Evolutionary conservation across 768 basidiomycete genomes (phyloP).

Genomic region (Lepiota brunneoincarnata): DNA sequence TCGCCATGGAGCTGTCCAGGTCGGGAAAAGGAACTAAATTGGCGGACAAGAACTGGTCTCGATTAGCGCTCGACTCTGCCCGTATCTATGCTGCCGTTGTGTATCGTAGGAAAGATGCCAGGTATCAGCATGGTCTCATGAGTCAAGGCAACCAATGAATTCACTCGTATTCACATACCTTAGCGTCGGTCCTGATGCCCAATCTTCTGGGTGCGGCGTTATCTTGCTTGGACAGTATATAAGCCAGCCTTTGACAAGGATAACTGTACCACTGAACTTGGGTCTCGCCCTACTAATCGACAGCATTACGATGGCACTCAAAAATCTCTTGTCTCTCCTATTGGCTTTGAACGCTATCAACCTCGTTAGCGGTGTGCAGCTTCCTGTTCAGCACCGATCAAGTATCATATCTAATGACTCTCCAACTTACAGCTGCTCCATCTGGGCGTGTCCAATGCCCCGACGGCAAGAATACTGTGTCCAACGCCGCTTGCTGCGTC

Average conservation of each 20-base stretch:
- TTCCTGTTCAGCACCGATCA: not conserved
- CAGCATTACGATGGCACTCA: constrained; percentile 10
- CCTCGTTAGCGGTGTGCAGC: not conserved
- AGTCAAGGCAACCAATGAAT: not conserved
- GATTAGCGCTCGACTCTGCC: not conserved
- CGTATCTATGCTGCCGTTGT: too few species aligned
- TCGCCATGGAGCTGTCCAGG: constrained; percentile 4
- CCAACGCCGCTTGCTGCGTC: constrained; percentile 34
- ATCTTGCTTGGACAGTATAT: not conserved
- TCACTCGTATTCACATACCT: not conserved
- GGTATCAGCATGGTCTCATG: not conserved
- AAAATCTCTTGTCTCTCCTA: not conserved
- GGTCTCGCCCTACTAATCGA: not conserved
- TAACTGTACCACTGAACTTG: not conserved
- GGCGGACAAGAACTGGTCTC: too few species aligned
- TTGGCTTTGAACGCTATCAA: constrained; percentile 2
- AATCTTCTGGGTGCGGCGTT: not conserved
- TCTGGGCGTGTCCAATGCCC: constrained; percentile 16
- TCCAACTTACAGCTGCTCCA: constrained; percentile 1
- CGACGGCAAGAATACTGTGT: constrained; percentile 22
- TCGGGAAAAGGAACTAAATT: not conserved
- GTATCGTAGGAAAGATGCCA: too few species aligned
- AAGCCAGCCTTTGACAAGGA: not conserved
- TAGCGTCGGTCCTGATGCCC: not conserved
- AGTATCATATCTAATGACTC: not conserved